phyloP scores from a whole-genome alignment of 1,284 basidiomycete genomes.

The Cryptococcus sp. region DNA sequence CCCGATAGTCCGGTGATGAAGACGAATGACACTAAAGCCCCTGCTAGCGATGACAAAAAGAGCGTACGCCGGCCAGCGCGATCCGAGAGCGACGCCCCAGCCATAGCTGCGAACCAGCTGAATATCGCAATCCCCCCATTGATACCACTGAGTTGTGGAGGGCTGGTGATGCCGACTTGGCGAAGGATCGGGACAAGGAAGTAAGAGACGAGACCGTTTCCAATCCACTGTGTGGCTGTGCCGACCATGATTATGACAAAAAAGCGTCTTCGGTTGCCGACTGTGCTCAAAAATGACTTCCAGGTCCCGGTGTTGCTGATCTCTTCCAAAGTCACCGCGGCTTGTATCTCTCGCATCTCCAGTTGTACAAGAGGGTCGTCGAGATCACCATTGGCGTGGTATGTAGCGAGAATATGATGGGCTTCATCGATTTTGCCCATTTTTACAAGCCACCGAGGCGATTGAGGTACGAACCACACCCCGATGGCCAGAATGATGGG shows the following conservation, averaged over 20 bases:
- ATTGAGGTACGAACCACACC: constrained; percentile 62
- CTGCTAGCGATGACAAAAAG: constrained; percentile 21
- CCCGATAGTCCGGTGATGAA: constrained; percentile 29
- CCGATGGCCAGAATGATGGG: constrained; percentile 58
- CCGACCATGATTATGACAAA: constrained; percentile 27
- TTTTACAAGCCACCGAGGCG: constrained; percentile 62
- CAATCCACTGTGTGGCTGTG: constrained; percentile 24
- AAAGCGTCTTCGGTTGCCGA: constrained; percentile 18
- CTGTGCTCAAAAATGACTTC: constrained; percentile 14
- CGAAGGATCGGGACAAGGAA: constrained; percentile 68
- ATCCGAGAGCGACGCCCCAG: background rate
- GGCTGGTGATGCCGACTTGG: constrained; percentile 58
- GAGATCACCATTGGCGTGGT: constrained; percentile 54
- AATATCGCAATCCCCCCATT: constrained; percentile 59
- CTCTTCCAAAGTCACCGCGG: constrained; percentile 40
- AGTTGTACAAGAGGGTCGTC: constrained; percentile 44
- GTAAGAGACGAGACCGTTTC: constrained; percentile 60
- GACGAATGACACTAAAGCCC: constrained; percentile 25
- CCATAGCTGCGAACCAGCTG: constrained; percentile 18
- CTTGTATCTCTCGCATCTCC: constrained; percentile 46
- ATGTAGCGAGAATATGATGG: constrained; percentile 55
- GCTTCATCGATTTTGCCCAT: constrained; percentile 56
- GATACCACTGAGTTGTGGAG: constrained; percentile 57
- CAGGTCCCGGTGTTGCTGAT: constrained; percentile 17
- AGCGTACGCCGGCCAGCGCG: background rate